Evolutionary conservation across 371 early-diverging fungal genomes (phyloP).

Genomic region (Mortierella sp.): DNA sequence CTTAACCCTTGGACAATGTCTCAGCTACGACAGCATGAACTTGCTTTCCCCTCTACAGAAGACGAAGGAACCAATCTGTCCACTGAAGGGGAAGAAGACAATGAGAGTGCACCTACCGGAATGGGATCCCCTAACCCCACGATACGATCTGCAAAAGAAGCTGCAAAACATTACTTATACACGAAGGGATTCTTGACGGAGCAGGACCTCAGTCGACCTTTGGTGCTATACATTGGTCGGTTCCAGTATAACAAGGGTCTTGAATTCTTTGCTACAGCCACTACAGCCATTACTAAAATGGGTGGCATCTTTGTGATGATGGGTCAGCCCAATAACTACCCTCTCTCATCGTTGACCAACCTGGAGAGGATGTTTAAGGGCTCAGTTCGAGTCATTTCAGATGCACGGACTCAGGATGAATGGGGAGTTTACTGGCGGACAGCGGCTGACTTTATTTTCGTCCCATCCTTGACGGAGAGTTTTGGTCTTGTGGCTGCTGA

Average conservation of each 20-base stretch:
- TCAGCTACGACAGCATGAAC: slow-evolving; percentile 45
- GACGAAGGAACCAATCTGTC: slow-evolving; percentile 28
- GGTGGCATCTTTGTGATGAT: slow-evolving; percentile 67
- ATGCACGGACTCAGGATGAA: slow-evolving; percentile 55
- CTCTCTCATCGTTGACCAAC: slow-evolving; percentile 55
- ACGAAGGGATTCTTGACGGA: slow-evolving; percentile 56
- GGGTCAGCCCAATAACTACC: slow-evolving; percentile 70
- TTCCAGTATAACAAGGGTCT: slow-evolving; percentile 73
- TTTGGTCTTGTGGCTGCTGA: slow-evolving; percentile 73
- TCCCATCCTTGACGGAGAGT: slow-evolving; percentile 69
- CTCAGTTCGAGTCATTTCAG: slow-evolving; percentile 59
- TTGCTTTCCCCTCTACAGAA: slow-evolving; percentile 58
- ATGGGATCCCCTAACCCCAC: slow-evolving; percentile 31
- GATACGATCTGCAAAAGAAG: slow-evolving; percentile 59
- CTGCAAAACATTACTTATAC: slow-evolving; percentile 63
- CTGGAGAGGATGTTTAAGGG: slow-evolving; percentile 57
- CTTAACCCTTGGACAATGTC: slow-evolving; percentile 64
- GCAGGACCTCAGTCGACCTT: slow-evolving; percentile 59
- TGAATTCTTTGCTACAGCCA: slow-evolving; percentile 61
- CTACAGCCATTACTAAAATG: slow-evolving; percentile 49
- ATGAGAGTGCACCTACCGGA: slow-evolving; percentile 22
- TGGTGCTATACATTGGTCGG: slow-evolving; percentile 69
- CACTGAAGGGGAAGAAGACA: neutral
- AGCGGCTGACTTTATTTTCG: slow-evolving; percentile 71
- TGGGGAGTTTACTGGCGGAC: slow-evolving; percentile 66